Base-by-base conservation (phyloP, 176 grass and related monocot species). In the Rhynchospora tenuis region DNA sequence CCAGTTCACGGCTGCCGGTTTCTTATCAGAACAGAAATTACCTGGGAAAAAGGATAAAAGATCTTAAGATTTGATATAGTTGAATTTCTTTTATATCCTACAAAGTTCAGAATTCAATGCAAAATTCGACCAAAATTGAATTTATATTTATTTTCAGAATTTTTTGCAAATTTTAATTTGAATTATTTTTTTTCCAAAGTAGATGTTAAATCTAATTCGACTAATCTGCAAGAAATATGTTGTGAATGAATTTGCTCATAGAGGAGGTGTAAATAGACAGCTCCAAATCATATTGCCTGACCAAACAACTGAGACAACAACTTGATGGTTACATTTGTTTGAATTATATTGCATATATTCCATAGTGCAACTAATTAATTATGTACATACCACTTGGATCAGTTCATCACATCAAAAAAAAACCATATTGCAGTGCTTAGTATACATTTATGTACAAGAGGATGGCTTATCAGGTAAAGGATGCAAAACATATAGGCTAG, bases 21-120 rank as follows among this genome's bases (percentile, higher is more conserved):
- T 99, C 85, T 99, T 99, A 76, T 99, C 96, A 31, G 93, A 92
- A 65, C 93, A 99, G 64, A 90, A 99, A 65, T 99, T 99, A 71
- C 96, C 96, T 99, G 85, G 67, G 81, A 72, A 69, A 57, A 84
- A 24, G 38, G 74, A 45, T 3, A 0, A 78, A 78, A 38, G 8
- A 67, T 31, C 15, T 11, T 77, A 17, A 33, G 73, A 77, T 29
- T 77, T 5, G 26, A 29, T 76, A 74, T 74, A 16, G 22, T 12
- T 74, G 71, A 74, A 74, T 50, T 46, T 75, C 47, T 54, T 75
- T 52, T 15, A 74, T 75, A 13, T 54, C 23, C 71, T 16, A 75
- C 9, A 52, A 75, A 17, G 71, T 75, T n/a, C 47, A 51, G 5
- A 75, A 54, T 46, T 17, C 48, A 76, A 55, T 28, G 48, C 14